Conservation (phyloP, 768 basidiomycete genomes). For the Ephemerocybe angulata region DNA sequence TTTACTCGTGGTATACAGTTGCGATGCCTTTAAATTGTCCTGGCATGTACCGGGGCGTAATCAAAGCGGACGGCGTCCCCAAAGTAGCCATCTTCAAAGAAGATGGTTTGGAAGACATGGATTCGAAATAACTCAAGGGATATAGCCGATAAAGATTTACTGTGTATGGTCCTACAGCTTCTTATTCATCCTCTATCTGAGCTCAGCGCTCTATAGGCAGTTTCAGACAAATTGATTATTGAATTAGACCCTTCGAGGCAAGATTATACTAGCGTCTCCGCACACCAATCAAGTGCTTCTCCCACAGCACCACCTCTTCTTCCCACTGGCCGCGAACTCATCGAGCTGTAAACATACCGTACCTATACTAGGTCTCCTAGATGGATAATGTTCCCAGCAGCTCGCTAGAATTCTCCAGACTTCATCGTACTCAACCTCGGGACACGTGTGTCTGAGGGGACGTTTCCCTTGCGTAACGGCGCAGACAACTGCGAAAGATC, state of each 20-base stretch:
- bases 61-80: constrained; percentile 62
- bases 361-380: not conserved
- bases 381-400: not conserved
- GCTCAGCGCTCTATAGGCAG: too few relatives aligned
- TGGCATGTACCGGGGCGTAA: constrained; percentile 82
- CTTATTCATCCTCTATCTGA: too few relatives aligned
- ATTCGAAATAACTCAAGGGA: too few relatives aligned
- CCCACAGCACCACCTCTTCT: too few relatives aligned
- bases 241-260: too few relatives aligned
- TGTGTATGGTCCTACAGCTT: too few relatives aligned
- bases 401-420: not conserved
- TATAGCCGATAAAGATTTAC: too few relatives aligned
- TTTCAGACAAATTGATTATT: too few relatives aligned
- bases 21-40: constrained; percentile 70
- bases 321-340: too few relatives aligned
- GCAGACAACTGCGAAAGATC: not conserved
- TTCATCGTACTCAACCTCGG: not conserved
- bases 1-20: constrained; percentile 38
- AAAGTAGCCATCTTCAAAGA: constrained; percentile 77
- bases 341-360: not conserved
- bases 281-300: too few relatives aligned
- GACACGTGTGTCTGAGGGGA: not conserved
- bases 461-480: not conserved
- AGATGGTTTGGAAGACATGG: constrained; percentile 45
- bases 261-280: too few relatives aligned